These are phyloP conservation scores for Sporothrix humicola DNA, from an alignment of 2,329 filamentous ascomycete genomes.

Conservation along the genomic window DNA sequence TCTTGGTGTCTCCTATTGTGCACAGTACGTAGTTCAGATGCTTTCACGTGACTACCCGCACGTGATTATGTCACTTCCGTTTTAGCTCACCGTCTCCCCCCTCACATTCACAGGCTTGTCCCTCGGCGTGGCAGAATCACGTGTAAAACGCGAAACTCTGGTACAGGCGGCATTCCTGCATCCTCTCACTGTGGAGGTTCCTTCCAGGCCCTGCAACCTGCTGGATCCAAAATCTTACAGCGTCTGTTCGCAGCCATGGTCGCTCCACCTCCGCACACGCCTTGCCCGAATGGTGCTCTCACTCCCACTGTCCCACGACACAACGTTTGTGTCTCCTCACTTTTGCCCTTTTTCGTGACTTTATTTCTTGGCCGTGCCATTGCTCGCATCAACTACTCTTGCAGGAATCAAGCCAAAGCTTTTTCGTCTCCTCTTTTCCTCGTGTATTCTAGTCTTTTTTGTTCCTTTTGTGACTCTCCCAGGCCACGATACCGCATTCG, in stretches of 20 bases:
- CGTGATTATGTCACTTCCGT: slow-evolving; percentile 15
- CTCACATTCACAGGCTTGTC: slow-evolving; percentile 22
- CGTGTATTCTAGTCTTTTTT: too few species aligned
- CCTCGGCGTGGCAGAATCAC: slow-evolving; percentile 26
- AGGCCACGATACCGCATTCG: slow-evolving; percentile 20
- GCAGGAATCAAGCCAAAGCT: too few species aligned
- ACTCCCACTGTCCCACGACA: too few species aligned
- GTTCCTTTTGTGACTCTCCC: not conserved
- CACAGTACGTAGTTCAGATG: not conserved
- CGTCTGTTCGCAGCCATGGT: not conserved
- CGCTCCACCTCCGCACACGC: slow-evolving; percentile 11
- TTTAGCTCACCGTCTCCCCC: not conserved
- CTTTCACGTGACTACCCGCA: not conserved
- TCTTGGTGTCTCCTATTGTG: not conserved
- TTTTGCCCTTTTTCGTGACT: too few species aligned
- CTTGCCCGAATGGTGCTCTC: not conserved
- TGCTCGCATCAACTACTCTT: not conserved
- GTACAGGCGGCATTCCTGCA: not conserved
- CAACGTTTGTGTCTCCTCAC: too few species aligned
- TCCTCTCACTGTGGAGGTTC: not conserved
- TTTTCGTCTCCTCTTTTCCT: too few species aligned
- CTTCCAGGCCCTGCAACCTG: not conserved
- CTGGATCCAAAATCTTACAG: not conserved
- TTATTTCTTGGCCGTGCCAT: not conserved
- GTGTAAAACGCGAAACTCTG: slow-evolving; percentile 20